phyloP scores from a whole-genome alignment of 2,329 filamentous ascomycete genomes.

The Ophiocordyceps camponoti-rufipedis region DNA sequence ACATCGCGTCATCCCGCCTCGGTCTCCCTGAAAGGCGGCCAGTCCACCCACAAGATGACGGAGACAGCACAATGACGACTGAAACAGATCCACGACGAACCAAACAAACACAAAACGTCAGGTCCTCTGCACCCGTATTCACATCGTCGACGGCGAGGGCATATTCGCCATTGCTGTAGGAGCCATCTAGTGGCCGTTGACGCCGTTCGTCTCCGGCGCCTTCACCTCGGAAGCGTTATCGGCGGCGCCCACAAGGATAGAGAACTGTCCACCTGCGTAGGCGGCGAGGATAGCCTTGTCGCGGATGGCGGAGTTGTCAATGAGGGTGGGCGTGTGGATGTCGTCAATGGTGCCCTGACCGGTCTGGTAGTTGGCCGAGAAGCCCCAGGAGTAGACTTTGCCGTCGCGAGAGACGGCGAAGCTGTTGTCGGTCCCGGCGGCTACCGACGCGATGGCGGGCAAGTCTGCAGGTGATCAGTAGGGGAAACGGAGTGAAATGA shows the following conservation, averaged over 20 bases:
- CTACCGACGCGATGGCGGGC: slow-evolving; percentile 33
- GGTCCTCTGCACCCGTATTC: too few species aligned
- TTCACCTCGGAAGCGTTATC: slow-evolving; percentile 5
- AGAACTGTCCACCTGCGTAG: slow-evolving; percentile 80
- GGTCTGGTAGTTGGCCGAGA: slow-evolving; percentile 63
- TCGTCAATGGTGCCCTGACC: slow-evolving; percentile 66
- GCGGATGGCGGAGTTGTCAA: slow-evolving; percentile 70
- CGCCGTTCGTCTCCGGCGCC: slow-evolving; percentile 12
- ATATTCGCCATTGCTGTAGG: too few species aligned
- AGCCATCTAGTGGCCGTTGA: slow-evolving; percentile 1
- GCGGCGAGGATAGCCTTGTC: slow-evolving; percentile 58
- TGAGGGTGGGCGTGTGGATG: slow-evolving; percentile 54
- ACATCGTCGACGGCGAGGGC: too few species aligned
- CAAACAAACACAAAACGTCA: too few species aligned
- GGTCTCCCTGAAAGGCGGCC: too few species aligned
- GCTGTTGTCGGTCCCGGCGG: slow-evolving; percentile 55
- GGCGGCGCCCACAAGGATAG: slow-evolving; percentile 34
- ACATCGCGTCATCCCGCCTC: too few species aligned
- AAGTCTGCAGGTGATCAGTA: slow-evolving; percentile 14
- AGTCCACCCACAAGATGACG: too few species aligned
- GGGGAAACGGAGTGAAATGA: background rate
- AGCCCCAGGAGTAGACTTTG: slow-evolving; percentile 63
- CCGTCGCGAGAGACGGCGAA: slow-evolving; percentile 55
- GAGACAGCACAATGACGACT: too few species aligned
- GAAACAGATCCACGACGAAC: too few species aligned